A percentile compares a stretch with the other conserved stretches of the same genome.
phyloP scores from a whole-genome alignment of 2,329 filamentous ascomycete species.

The Aspergillus cejpii region DNA sequence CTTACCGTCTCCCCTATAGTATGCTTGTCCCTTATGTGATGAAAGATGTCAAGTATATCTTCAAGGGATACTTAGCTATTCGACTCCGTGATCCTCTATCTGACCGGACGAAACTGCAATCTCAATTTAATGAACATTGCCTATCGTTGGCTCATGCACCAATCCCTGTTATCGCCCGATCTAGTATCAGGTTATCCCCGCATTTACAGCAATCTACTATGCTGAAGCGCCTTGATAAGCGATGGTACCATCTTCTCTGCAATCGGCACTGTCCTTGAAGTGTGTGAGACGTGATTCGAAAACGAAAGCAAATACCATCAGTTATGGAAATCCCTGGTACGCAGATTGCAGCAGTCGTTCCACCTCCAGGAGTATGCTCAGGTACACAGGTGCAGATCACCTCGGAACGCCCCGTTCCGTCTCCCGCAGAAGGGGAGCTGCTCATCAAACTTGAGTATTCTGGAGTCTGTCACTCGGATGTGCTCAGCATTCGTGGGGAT shows the following conservation, averaged over 20 bases:
- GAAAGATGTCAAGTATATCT: too few species aligned
- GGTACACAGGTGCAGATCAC: conserved; percentile 21
- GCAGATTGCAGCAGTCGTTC: conserved; percentile 29
- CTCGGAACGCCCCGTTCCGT: conserved; percentile 29
- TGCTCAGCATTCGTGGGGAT: conserved; percentile 41
- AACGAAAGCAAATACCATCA: background rate
- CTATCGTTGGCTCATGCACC: background rate
- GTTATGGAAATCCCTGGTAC: conserved; percentile 19
- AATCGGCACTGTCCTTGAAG: too few species aligned
- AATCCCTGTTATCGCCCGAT: background rate
- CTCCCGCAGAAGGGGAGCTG: conserved; percentile 37
- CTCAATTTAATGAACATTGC: background rate
- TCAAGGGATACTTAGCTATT: background rate
- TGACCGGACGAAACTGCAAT: background rate
- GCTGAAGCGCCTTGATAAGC: background rate
- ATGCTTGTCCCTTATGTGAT: too few species aligned
- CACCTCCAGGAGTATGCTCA: conserved; percentile 17
- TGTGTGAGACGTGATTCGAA: background rate
- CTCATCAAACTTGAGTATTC: conserved; percentile 45
- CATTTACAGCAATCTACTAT: conserved; percentile 4
- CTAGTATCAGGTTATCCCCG: conserved; percentile 14
- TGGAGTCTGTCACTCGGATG: conserved; percentile 45
- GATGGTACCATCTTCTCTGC: too few species aligned
- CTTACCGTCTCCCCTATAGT: too few species aligned
- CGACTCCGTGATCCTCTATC: background rate